These are phyloP conservation scores for Thielaviopsis euricoi DNA, from an alignment of 2,329 filamentous ascomycete genomes.

Conservation along the genomic window DNA sequence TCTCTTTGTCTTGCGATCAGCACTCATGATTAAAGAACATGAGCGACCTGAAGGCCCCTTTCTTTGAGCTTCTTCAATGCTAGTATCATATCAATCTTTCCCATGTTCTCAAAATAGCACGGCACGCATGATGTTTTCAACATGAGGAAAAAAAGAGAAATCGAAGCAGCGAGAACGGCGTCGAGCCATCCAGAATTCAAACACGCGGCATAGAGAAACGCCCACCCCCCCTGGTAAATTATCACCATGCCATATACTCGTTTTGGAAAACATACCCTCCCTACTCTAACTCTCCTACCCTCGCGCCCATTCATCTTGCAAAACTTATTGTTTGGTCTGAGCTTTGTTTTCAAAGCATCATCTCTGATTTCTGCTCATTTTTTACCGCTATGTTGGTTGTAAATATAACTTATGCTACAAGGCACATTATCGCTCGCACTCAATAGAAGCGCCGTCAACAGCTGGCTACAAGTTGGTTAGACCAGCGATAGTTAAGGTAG, in stretches of 20 bases:
- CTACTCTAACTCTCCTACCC: not conserved
- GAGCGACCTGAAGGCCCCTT: not conserved
- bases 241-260: not conserved
- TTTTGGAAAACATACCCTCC: not conserved
- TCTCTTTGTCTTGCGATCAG: not conserved
- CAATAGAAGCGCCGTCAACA: not conserved
- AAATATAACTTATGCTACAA: too few species aligned
- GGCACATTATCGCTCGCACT: too few species aligned
- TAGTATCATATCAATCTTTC: not conserved
- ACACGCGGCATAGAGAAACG: not conserved
- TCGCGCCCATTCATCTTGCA: not conserved
- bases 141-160: not conserved
- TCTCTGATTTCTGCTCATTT: not conserved
- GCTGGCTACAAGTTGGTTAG: too few species aligned
- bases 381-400: not conserved
- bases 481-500: not conserved
- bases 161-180: not conserved
- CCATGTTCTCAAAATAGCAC: not conserved
- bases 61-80: not conserved
- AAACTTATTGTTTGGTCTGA: not conserved
- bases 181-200: not conserved
- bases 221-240: not conserved
- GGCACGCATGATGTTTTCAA: not conserved
- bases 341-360: not conserved
- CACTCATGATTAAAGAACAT: not conserved